phyloP scores from a whole-genome alignment of 1,284 basidiomycete genomes.

The Ganoderma sinense region DNA sequence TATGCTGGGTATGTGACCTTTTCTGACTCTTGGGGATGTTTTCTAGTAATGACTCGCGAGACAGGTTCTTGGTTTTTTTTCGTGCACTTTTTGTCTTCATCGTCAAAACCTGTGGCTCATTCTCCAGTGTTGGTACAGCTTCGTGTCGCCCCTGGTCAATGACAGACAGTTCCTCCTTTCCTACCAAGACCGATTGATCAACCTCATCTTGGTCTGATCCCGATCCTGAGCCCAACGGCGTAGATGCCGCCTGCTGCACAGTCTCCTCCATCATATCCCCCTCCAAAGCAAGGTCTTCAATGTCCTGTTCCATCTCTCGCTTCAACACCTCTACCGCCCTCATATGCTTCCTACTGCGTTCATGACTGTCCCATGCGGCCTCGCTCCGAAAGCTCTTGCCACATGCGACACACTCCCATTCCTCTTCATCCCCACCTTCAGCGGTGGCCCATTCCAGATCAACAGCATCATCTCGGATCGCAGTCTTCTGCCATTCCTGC shows the following conservation, averaged over 20 bases:
- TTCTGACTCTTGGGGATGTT: constrained; percentile 30
- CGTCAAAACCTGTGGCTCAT: constrained; percentile 27
- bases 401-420: constrained; percentile 98
- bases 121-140: constrained; percentile 8
- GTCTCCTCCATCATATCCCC: constrained; percentile 32
- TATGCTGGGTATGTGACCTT: constrained; percentile 16
- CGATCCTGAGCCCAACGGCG: neutral
- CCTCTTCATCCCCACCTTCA: constrained; percentile 74
- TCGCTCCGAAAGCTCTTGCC: constrained; percentile 91
- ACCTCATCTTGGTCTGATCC: constrained; percentile 7
- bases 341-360: constrained; percentile 94
- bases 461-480: constrained; percentile 50
- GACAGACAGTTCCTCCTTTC: neutral
- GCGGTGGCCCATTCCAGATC: constrained; percentile 76
- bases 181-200: neutral
- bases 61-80: constrained; percentile 35
- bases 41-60: constrained; percentile 32
- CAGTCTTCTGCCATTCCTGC: constrained; percentile 85
- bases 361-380: constrained; percentile 96
- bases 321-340: constrained; percentile 84
- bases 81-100: constrained; percentile 23
- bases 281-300: constrained; percentile 63
- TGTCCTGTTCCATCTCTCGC: constrained; percentile 80
- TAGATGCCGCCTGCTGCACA: constrained; percentile 3
- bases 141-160: neutral